Evolutionary conservation across 169 alveolate genomes (phyloP).

Genomic region (Eimeria nieschulzi): DNA sequence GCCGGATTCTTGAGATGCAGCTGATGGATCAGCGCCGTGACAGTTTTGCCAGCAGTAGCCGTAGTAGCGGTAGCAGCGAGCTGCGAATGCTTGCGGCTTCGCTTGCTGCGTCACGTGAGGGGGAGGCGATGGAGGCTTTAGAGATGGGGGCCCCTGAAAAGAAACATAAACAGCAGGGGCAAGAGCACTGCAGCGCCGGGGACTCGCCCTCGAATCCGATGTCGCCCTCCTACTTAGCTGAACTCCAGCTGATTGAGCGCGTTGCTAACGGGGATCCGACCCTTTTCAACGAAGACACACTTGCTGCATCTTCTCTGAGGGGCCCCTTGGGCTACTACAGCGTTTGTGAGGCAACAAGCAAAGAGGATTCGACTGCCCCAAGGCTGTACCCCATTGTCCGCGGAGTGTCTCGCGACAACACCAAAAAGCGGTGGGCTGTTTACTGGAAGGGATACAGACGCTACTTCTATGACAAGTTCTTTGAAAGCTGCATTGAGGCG

Average conservation of each 20-base stretch:
- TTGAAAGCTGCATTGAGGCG: conserved; percentile 68
- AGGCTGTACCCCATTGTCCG: conserved; percentile 70
- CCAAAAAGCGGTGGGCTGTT: conserved; percentile 75
- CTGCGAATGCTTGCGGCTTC: conserved; percentile 33
- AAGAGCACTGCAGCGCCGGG: background rate
- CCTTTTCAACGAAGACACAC: conserved; percentile 20
- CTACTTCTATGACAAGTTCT: conserved; percentile 72
- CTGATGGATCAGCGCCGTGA: conserved; percentile 34
- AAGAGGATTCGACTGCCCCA: conserved; percentile 4
- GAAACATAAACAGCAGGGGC: background rate
- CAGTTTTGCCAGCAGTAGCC: conserved; percentile 52
- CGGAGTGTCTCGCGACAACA: conserved; percentile 75
- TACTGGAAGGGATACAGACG: conserved; percentile 75
- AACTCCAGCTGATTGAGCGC: conserved; percentile 61
- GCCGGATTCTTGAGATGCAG: conserved; percentile 40
- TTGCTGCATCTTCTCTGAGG: background rate
- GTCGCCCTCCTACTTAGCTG: conserved; percentile 52
- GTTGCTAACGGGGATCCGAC: conserved; percentile 18
- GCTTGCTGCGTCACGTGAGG: conserved; percentile 4
- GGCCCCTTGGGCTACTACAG: conserved; percentile 67
- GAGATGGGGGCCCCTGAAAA: background rate
- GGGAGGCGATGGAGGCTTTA: background rate
- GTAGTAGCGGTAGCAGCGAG: conserved; percentile 50
- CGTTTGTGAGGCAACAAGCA: conserved; percentile 61
- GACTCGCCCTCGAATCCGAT: conserved; percentile 51